phyloP scores from a whole-genome alignment of 1,284 basidiomycete species.

The Lignosus rhinocerotis region DNA sequence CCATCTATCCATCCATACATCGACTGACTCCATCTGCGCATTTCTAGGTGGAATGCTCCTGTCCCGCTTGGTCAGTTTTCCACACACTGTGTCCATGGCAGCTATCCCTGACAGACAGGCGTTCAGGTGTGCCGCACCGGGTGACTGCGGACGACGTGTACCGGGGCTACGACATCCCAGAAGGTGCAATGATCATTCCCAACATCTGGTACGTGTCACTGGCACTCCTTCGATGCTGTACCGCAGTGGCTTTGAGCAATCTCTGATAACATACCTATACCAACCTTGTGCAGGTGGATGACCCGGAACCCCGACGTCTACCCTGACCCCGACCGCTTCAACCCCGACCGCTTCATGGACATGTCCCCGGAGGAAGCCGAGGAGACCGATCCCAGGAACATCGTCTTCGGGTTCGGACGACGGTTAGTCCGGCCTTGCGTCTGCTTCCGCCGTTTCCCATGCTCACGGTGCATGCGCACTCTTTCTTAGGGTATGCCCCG shows the following conservation, averaged over 20 bases:
- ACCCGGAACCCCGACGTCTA: slow-evolving; percentile 23
- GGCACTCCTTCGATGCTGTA: not conserved
- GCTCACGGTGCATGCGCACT: not conserved
- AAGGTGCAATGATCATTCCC: slow-evolving; percentile 26
- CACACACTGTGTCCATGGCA: not conserved
- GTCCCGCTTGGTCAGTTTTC: slow-evolving; percentile 24
- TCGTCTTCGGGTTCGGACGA: slow-evolving; percentile 31
- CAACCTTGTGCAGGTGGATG: slow-evolving; percentile 23
- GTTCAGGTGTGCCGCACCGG: slow-evolving; percentile 26
- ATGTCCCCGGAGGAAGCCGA: slow-evolving; percentile 15
- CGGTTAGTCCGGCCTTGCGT: slow-evolving; percentile 8
- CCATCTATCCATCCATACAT: not conserved
- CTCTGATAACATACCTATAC: not conserved
- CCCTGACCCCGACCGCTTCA: slow-evolving; percentile 24
- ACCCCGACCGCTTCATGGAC: slow-evolving; percentile 24
- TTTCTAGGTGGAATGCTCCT: slow-evolving; percentile 24
- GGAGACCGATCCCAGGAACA: slow-evolving; percentile 19
- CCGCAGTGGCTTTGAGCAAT: not conserved
- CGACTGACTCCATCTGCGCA: not conserved
- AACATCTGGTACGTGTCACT: slow-evolving; percentile 27
- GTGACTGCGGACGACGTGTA: slow-evolving; percentile 25
- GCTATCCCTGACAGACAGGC: not conserved
- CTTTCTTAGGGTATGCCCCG: slow-evolving; percentile 25
- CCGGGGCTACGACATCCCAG: slow-evolving; percentile 23
- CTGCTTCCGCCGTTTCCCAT: not conserved